Evolutionary conservation across 106 monocot species (phyloP).

Genomic region (Allium fistulosum): DNA sequence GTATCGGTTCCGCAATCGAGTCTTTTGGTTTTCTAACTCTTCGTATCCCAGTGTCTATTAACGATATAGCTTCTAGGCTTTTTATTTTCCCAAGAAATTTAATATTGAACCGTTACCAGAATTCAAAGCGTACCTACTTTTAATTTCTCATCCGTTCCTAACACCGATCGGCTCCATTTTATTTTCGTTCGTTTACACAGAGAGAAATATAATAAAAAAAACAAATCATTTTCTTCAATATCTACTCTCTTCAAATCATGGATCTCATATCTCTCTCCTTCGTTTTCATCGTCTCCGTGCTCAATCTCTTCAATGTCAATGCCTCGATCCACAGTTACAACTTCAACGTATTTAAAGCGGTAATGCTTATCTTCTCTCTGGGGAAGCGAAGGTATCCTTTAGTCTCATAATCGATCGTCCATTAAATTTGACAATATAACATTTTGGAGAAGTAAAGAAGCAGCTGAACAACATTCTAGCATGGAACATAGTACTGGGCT

Average conservation of each 20-base stretch:
- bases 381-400: conserved; percentile 96
- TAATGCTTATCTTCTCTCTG: conserved; percentile 91
- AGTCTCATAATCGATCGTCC: conserved; percentile 41
- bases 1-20: no score
- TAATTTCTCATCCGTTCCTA: no score
- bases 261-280: conserved; percentile 23
- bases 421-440: conserved; percentile 76
- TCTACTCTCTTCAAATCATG: conserved; percentile 23
- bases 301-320: conserved; percentile 7
- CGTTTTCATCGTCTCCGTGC: conserved; percentile 2
- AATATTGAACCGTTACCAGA: no score
- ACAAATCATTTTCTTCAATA: neutral
- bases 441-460: conserved; percentile 75
- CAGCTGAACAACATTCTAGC: conserved; percentile 57
- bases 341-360: conserved; percentile 70
- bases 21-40: no score
- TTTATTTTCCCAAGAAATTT: no score
- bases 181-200: no score
- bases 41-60: no score
- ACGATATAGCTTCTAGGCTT: no score
- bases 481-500: conserved; percentile 80
- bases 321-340: conserved; percentile 85
- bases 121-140: no score
- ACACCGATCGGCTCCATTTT: no score
- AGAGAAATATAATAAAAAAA: no score